Conservation (phyloP, 2,329 filamentous ascomycete species). For the Fusarium multiceps region DNA sequence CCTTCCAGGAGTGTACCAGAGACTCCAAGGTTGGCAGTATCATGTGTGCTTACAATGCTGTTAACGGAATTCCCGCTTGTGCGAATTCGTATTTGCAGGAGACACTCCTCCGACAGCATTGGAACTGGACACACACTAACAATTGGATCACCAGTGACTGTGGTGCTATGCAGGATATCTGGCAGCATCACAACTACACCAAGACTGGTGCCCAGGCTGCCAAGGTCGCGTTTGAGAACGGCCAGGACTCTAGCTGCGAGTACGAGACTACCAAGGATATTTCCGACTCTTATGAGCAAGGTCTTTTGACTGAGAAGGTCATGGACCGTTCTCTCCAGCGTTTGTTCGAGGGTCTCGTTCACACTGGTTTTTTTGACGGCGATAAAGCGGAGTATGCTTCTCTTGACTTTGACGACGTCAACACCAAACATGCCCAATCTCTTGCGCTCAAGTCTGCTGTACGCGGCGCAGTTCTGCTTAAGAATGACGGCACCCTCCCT, state of each 20-base stretch:
- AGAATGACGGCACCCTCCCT: not conserved
- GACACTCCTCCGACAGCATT: constrained; percentile 3
- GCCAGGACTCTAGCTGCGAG: constrained; percentile 15
- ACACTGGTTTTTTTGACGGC: constrained; percentile 13
- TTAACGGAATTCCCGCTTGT: not conserved
- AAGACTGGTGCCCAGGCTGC: constrained; percentile 13
- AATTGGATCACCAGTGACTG: constrained; percentile 20
- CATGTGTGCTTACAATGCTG: constrained; percentile 12
- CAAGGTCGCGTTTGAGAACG: not conserved
- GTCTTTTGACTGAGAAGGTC: constrained; percentile 7
- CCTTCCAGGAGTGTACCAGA: constrained; percentile 6
- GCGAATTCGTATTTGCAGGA: constrained; percentile 10
- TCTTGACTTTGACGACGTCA: not conserved
- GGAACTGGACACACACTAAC: constrained; percentile 14
- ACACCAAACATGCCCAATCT: not conserved
- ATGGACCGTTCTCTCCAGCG: constrained; percentile 3
- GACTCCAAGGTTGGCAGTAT: not conserved
- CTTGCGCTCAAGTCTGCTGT: not conserved
- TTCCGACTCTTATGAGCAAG: constrained; percentile 3
- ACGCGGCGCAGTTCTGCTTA: constrained; percentile 1
- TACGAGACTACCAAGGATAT: constrained; percentile 17
- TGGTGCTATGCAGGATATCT: constrained; percentile 14
- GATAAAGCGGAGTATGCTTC: constrained; percentile 8
- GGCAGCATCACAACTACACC: constrained; percentile 13
- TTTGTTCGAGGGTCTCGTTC: constrained; percentile 3